Conservation (phyloP, 2,329 filamentous ascomycete genomes). For the Fusarium graminum region DNA sequence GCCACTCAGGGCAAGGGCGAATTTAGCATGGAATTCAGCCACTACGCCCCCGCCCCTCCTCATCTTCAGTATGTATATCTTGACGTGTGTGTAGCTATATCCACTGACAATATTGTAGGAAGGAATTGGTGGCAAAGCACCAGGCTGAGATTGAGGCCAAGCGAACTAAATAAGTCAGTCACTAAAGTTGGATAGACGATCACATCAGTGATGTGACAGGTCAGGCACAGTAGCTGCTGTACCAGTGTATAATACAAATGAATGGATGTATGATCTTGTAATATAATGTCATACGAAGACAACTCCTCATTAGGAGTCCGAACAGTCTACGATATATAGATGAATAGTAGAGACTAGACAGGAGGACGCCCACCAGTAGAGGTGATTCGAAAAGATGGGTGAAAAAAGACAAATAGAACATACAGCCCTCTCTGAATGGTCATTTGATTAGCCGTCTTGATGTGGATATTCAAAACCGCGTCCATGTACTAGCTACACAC, state of each 20-base stretch:
- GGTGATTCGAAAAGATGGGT: conserved; percentile 29
- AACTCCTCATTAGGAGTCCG: conserved; percentile 22
- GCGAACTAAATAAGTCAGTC: conserved; percentile 62
- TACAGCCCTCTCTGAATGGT: conserved; percentile 45
- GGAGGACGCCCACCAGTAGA: conserved; percentile 2
- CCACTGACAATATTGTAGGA: conserved; percentile 56
- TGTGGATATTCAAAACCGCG: conserved; percentile 12
- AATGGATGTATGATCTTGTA: conserved; percentile 48
- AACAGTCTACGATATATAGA: conserved; percentile 39
- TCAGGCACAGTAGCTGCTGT: conserved; percentile 17
- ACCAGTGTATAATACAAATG: conserved; percentile 44
- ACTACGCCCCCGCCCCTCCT: conserved; percentile 87
- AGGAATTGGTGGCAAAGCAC: conserved; percentile 70
- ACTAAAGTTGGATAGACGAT: conserved; percentile 5
- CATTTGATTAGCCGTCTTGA: conserved; percentile 11
- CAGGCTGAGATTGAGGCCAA: conserved; percentile 70
- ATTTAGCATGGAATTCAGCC: conserved; percentile 98
- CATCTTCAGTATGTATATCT: conserved; percentile 82
- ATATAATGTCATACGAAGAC: conserved; percentile 43
- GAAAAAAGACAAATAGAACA: conserved; percentile 40
- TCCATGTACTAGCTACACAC: conserved; percentile 3
- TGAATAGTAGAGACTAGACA: conserved; percentile 25
- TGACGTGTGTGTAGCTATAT: background rate
- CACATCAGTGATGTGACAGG: conserved; percentile 19
- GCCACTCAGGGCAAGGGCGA: conserved; percentile 98